phyloP scores from a whole-genome alignment of 2,329 filamentous ascomycete genomes.

The Verticillium nubilum region DNA sequence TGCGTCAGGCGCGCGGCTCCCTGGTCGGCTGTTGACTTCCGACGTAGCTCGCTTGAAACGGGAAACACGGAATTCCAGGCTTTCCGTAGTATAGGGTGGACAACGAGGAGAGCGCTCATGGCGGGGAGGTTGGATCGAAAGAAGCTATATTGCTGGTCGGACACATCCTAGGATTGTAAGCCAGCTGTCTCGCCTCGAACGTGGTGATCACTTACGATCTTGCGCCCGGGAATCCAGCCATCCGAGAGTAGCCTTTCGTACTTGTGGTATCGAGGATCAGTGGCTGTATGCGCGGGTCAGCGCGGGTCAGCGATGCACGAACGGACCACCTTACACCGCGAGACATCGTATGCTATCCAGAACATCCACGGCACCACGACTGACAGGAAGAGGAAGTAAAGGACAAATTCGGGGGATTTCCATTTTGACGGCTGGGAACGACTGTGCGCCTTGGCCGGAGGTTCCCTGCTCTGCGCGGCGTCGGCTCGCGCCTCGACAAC shows the following conservation, averaged over 20 bases:
- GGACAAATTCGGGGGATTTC: conserved; percentile 78
- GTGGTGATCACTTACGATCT: conserved; percentile 58
- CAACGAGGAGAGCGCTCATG: conserved; percentile 64
- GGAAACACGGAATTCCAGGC: conserved; percentile 57
- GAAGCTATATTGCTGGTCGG: conserved; percentile 78
- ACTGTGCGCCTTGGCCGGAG: conserved; percentile 35
- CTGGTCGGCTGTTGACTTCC: conserved; percentile 28
- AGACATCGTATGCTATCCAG: conserved; percentile 82
- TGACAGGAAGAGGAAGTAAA: conserved; percentile 69
- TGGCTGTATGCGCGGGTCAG: conserved; percentile 46
- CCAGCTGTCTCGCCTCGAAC: neutral
- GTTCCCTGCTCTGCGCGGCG: conserved; percentile 28
- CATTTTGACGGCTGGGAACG: conserved; percentile 65
- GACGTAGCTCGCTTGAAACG: conserved; percentile 18
- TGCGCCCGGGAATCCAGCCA: conserved; percentile 89
- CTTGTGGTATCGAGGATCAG: conserved; percentile 73
- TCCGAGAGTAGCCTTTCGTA: conserved; percentile 66
- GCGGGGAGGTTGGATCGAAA: conserved; percentile 86
- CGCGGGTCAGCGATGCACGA: conserved; percentile 12
- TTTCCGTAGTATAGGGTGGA: conserved; percentile 75
- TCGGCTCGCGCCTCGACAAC: conserved; percentile 43
- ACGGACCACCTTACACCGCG: conserved; percentile 56
- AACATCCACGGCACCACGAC: conserved; percentile 78
- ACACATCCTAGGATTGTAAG: conserved; percentile 61
- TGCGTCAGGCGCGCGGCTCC: conserved; percentile 58